phyloP scores from a whole-genome alignment of 305 asterid species.

The Fraxinus paxiana region DNA sequence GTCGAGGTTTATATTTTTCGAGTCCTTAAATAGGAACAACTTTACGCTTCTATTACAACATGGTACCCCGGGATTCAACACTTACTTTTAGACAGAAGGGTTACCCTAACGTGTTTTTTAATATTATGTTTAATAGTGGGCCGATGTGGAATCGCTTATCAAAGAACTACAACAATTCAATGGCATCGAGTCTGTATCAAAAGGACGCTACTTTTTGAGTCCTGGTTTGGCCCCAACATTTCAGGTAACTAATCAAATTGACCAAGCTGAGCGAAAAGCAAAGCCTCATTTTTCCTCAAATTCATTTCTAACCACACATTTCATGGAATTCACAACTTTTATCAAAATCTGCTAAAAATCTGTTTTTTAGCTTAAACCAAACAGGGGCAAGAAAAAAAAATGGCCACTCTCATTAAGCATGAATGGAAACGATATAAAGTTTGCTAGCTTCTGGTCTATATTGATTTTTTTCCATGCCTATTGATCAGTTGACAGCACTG shows the following conservation, averaged over 20 bases:
- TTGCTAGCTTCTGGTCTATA: background rate
- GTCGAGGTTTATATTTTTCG: slow-evolving; percentile 44
- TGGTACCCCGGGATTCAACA: background rate
- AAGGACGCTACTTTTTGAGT: slow-evolving; percentile 81
- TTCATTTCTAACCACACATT: background rate
- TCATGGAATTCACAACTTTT: background rate
- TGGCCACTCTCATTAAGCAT: background rate
- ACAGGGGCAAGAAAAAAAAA: background rate
- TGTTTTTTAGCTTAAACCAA: background rate
- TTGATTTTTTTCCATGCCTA: background rate
- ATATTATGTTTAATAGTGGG: slow-evolving; percentile 52
- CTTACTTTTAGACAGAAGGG: background rate
- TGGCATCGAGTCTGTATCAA: slow-evolving; percentile 76
- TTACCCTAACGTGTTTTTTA: background rate
- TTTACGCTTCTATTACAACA: slow-evolving; percentile 2
- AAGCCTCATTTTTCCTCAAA: background rate
- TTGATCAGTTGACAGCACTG: background rate
- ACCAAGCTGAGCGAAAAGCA: background rate
- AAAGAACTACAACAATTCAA: slow-evolving; percentile 58
- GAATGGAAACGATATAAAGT: background rate
- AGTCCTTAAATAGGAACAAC: slow-evolving; percentile 9
- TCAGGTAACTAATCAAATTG: slow-evolving; percentile 51
- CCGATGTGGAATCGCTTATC: slow-evolving; percentile 74
- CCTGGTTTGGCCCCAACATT: slow-evolving; percentile 96
- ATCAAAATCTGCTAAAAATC: background rate